Percentiles rank a stretch among this genome's conserved stretches.
Evolutionary conservation across 73 alveolate genomes (phyloP).

Genomic region (Paramecium caudatum): DNA sequence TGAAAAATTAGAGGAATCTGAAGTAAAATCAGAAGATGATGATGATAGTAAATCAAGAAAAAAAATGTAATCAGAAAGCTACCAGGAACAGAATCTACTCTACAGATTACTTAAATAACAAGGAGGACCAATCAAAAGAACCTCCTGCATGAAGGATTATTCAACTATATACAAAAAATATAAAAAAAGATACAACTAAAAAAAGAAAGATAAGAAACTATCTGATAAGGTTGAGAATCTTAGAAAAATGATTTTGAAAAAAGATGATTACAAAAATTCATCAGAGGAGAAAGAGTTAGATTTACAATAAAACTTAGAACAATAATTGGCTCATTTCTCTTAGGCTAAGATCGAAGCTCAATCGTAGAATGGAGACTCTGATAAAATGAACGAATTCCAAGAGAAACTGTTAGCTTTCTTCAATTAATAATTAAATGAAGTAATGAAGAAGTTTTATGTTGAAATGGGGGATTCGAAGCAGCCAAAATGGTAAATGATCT

Average conservation of each 20-base stretch:
- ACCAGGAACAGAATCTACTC: conserved; percentile 36
- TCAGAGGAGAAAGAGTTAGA: conserved; percentile 48
- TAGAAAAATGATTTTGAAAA: conserved; percentile 51
- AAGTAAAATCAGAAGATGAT: conserved; percentile 65
- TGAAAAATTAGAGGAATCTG: conserved; percentile 50
- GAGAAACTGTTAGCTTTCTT: conserved; percentile 59
- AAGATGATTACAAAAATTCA: conserved; percentile 32
- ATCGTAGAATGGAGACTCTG: conserved; percentile 45
- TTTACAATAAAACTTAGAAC: conserved; percentile 28
- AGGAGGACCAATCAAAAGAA: conserved; percentile 68
- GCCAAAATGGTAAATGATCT: conserved; percentile 50
- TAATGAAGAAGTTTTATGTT: conserved; percentile 39
- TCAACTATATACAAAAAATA: conserved; percentile 59
- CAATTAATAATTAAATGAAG: conserved; percentile 58
- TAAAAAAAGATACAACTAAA: conserved; percentile 52
- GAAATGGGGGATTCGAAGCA: conserved; percentile 49
- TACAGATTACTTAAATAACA: conserved; percentile 45
- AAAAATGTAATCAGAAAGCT: conserved; percentile 12
- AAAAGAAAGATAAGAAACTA: conserved; percentile 57
- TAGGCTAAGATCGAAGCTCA: conserved; percentile 25
- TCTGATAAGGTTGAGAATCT: conserved; percentile 61
- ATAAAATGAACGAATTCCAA: conserved; percentile 59
- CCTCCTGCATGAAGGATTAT: conserved; percentile 66
- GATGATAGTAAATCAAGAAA: conserved; percentile 66
- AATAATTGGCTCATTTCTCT: conserved; percentile 34